Conservation (phyloP, 2,329 filamentous ascomycete species). For the Stromatinia cepivora region DNA sequence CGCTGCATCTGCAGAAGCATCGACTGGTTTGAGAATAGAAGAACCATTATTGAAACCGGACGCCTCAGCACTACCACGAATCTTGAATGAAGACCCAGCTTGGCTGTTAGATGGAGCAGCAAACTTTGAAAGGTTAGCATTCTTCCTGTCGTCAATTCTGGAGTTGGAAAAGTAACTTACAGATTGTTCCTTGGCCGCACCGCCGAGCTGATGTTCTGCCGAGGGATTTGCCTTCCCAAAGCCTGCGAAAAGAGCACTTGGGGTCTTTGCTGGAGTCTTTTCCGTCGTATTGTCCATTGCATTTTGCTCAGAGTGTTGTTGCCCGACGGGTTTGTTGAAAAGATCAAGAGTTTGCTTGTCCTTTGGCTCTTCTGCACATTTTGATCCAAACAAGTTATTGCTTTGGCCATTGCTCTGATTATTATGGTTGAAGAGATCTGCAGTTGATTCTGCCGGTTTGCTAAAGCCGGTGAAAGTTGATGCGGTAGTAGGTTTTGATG, state of each 20-base stretch:
- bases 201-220: neutral
- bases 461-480: neutral
- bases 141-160: neutral
- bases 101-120: neutral
- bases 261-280: conserved; percentile 2
- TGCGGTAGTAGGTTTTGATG: neutral
- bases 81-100: conserved; percentile 4
- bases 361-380: conserved; percentile 10
- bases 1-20: conserved; percentile 26
- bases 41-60: conserved; percentile 11
- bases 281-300: neutral
- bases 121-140: neutral
- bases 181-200: neutral
- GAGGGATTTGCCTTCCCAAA: conserved; percentile 8
- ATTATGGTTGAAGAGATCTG: conserved; percentile 9
- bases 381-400: conserved; percentile 12
- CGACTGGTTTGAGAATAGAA: conserved; percentile 28
- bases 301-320: conserved; percentile 9
- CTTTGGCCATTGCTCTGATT: conserved; percentile 14
- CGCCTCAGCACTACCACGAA: conserved; percentile 15
- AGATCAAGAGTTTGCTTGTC: conserved; percentile 6
- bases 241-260: conserved; percentile 9
- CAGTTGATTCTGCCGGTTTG: conserved; percentile 4
- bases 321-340: neutral
- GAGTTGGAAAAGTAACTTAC: neutral